phyloP scores from a whole-genome alignment of 1,139 yeast genomes.

The Hanseniaspora uvarum region DNA sequence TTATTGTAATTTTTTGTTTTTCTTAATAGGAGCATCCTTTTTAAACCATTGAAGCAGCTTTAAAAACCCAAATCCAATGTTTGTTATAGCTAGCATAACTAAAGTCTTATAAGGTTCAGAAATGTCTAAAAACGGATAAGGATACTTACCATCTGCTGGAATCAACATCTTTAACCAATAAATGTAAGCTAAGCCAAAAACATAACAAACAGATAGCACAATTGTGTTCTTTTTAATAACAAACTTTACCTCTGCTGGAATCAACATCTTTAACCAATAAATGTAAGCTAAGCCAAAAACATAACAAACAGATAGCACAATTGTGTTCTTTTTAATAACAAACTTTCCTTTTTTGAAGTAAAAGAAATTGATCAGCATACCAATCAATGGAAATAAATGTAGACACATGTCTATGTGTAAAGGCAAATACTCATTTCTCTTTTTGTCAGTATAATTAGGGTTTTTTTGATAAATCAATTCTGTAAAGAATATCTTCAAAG shows the following conservation, averaged over 20 bases:
- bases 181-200: conserved; percentile 45
- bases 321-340: conserved; percentile 29
- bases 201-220: conserved; percentile 32
- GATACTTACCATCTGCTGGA: conserved; percentile 43
- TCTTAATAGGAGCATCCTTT: conserved; percentile 17
- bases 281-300: conserved; percentile 44
- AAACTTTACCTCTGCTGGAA: conserved; percentile 37
- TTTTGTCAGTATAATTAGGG: conserved; percentile 24
- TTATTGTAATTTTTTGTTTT: background rate
- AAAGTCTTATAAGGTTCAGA: conserved; percentile 36
- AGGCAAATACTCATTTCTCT: conserved; percentile 35
- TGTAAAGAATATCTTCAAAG: conserved; percentile 44
- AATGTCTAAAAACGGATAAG: conserved; percentile 58
- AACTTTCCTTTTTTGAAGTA: conserved; percentile 40
- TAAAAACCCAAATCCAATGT: conserved; percentile 36
- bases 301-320: conserved; percentile 34
- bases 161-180: conserved; percentile 41
- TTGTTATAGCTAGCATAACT: conserved; percentile 44
- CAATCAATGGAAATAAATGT: conserved; percentile 49
- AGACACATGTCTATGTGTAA: conserved; percentile 45
- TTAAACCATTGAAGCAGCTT: conserved; percentile 25
- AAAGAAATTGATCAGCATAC: conserved; percentile 45
- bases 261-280: conserved; percentile 40
- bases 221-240: conserved; percentile 32
- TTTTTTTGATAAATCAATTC: conserved; percentile 35